A percentile compares a stretch with the other conserved stretches of the same genome.
phyloP scores from a whole-genome alignment of 2,329 filamentous ascomycete species.

The Botrytis aclada region DNA sequence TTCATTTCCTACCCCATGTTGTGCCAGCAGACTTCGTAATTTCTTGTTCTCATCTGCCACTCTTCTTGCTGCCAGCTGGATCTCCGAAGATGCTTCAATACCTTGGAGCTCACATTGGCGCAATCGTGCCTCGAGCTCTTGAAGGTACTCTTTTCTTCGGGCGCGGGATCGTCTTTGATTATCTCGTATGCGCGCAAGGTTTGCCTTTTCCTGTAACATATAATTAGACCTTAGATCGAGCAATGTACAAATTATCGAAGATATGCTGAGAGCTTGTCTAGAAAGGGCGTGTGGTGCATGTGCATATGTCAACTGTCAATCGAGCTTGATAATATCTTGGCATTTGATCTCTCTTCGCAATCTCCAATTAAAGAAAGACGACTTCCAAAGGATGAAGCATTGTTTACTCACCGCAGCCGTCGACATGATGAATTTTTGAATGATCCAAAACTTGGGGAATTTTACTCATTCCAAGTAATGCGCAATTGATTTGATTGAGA shows the following conservation, averaged over 20 bases:
- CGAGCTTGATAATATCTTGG: slow-evolving; percentile 1
- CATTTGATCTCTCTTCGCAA: neutral
- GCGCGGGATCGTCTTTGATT: slow-evolving; percentile 76
- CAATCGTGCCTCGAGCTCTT: slow-evolving; percentile 64
- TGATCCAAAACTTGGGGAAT: neutral
- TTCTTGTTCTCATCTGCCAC: slow-evolving; percentile 69
- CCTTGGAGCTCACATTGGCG: slow-evolving; percentile 62
- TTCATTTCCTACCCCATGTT: slow-evolving; percentile 55
- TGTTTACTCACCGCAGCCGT: slow-evolving; percentile 6
- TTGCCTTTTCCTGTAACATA: slow-evolving; percentile 34
- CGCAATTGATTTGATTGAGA: neutral
- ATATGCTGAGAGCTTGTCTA: neutral
- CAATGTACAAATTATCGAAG: neutral
- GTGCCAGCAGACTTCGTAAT: slow-evolving; percentile 56
- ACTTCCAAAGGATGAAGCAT: neutral
- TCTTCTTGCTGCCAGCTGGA: slow-evolving; percentile 65
- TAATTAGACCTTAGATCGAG: neutral
- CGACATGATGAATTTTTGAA: neutral
- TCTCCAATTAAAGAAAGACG: neutral
- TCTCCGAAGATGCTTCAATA: slow-evolving; percentile 66
- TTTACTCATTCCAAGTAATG: neutral
- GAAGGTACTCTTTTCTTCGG: slow-evolving; percentile 68
- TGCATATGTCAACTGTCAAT: neutral
- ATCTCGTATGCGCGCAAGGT: slow-evolving; percentile 62
- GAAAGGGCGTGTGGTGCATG: neutral